Percentiles rank a stretch among this genome's conserved stretches.
These are phyloP conservation scores for Alternaria gansuensis DNA, from an alignment of 2,329 filamentous ascomycete species.

Conservation along the genomic window DNA sequence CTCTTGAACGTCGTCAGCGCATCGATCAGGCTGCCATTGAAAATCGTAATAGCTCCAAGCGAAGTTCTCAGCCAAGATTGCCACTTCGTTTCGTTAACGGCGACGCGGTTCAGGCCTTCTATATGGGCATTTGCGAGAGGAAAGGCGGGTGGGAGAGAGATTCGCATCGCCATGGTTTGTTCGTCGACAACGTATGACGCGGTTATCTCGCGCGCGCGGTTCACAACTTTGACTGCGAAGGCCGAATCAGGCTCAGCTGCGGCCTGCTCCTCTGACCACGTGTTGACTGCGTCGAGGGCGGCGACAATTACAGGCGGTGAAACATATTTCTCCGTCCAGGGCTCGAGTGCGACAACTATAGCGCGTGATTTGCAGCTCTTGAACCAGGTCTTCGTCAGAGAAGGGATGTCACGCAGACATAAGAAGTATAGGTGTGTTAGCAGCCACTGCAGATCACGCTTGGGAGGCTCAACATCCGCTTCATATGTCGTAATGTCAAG, in stretches of 20 bases:
- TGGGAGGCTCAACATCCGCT: conserved; percentile 66
- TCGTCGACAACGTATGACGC: conserved; percentile 91
- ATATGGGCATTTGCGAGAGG: conserved; percentile 83
- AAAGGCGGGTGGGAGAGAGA: conserved; percentile 81
- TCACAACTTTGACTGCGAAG: conserved; percentile 74
- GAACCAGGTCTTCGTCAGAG: conserved; percentile 84
- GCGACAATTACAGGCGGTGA: conserved; percentile 74
- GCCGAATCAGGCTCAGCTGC: conserved; percentile 57
- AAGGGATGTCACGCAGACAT: conserved; percentile 77
- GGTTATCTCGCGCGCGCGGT: conserved; percentile 76
- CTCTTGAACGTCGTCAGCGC: conserved; percentile 84
- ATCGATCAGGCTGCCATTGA: conserved; percentile 88
- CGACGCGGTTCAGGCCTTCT: conserved; percentile 79
- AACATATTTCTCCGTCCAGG: conserved; percentile 84
- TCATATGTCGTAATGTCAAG: conserved; percentile 74
- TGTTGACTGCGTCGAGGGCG: conserved; percentile 71
- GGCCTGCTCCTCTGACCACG: conserved; percentile 65
- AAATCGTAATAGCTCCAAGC: conserved; percentile 92
- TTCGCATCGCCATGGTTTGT: conserved; percentile 80
- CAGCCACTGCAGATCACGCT: conserved; percentile 82
- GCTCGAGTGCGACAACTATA: conserved; percentile 79
- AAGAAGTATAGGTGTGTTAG: conserved; percentile 87
- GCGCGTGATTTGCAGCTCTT: conserved; percentile 80
- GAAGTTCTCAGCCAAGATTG: conserved; percentile 87
- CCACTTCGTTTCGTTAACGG: conserved; percentile 91